Evolutionary conservation across 1,284 basidiomycete genomes (phyloP).

Genomic region (Chalciporus piperatoides): DNA sequence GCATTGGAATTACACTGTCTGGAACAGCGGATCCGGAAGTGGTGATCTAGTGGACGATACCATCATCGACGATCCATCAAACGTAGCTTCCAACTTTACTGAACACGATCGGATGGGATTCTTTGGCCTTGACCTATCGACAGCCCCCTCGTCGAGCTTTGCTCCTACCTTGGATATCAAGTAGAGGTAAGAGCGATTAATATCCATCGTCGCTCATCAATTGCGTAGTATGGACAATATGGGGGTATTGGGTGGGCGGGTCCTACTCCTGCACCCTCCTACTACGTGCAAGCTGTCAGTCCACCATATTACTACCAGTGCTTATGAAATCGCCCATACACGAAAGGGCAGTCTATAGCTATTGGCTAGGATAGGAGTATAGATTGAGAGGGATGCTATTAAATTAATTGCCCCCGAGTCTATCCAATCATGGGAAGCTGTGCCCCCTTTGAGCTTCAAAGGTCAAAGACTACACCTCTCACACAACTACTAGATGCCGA

Average conservation of each 20-base stretch:
- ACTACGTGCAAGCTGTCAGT: not conserved
- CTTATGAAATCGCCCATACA: not conserved
- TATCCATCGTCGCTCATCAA: too few relatives aligned
- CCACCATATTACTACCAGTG: not conserved
- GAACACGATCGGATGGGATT: slow-evolving; percentile 31
- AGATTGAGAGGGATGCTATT: too few relatives aligned
- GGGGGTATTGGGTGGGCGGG: not conserved
- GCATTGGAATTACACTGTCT: not conserved
- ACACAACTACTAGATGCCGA: not conserved
- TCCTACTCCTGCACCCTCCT: not conserved
- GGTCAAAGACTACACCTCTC: too few relatives aligned
- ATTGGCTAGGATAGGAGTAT: too few relatives aligned
- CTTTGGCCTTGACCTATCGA: slow-evolving; percentile 28
- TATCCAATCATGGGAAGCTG: too few relatives aligned
- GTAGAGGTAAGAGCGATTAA: too few relatives aligned
- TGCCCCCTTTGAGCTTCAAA: too few relatives aligned
- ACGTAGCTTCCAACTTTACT: slow-evolving; percentile 24
- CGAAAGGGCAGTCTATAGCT: too few relatives aligned
- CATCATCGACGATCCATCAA: slow-evolving; percentile 22
- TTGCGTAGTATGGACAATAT: slow-evolving; percentile 11
- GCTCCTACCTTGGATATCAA: too few relatives aligned
- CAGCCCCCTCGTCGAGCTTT: slow-evolving; percentile 23
- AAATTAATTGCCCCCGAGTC: too few relatives aligned
- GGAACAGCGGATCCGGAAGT: slow-evolving; percentile 25
- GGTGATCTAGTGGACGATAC: slow-evolving; percentile 19